These are phyloP conservation scores for Rhododendron vialii DNA, from an alignment of 148 eudicot species.

Conservation along the genomic window DNA sequence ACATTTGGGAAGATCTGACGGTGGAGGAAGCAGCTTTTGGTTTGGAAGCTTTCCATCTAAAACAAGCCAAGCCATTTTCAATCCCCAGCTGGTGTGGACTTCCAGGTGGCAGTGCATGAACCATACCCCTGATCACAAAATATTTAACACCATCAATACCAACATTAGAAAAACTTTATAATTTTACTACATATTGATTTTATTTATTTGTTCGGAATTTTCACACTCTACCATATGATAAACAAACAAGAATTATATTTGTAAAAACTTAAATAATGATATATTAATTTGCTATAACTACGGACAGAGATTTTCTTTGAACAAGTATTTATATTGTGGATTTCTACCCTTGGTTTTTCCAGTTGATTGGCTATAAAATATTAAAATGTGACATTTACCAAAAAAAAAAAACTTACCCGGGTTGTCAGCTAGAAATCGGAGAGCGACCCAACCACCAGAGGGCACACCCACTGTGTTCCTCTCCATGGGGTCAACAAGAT, in stretches of 20 bases:
- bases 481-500: conserved; percentile 29
- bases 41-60: conserved; percentile 37
- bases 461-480: conserved; percentile 38
- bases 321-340: background rate
- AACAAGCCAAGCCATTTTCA: conserved; percentile 46
- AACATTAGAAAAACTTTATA: background rate
- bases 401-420: conserved; percentile 17
- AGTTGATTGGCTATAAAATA: too few relatives aligned
- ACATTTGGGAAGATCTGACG: conserved; percentile 43
- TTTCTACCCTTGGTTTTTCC: too few relatives aligned
- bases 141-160: background rate
- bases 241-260: too few relatives aligned
- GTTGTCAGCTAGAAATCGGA: conserved; percentile 30
- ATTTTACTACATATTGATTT: too few relatives aligned
- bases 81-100: conserved; percentile 40
- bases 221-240: too few relatives aligned
- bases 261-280: too few relatives aligned
- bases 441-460: conserved; percentile 35
- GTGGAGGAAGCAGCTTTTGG: conserved; percentile 36
- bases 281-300: too few relatives aligned
- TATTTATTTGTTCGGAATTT: too few relatives aligned
- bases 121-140: conserved; percentile 23
- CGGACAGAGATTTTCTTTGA: too few relatives aligned
- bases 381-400: background rate
- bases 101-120: conserved; percentile 41